Base-by-base conservation (phyloP, 2,329 filamentous ascomycete genomes). In the Ambrosiella cleistominuta region DNA sequence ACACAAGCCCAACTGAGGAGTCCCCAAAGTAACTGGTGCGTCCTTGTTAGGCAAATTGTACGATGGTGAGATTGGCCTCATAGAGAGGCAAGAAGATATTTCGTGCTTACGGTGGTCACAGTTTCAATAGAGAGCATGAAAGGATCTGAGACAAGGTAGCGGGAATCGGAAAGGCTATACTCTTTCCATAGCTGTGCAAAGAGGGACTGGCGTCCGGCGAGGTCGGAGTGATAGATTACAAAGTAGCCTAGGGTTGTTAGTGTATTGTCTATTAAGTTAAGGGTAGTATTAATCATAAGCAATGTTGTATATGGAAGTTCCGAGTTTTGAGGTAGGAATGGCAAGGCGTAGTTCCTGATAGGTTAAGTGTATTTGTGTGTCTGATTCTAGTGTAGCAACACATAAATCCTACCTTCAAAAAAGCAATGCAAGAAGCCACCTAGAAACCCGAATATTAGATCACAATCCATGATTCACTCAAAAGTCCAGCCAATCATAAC, bases 151-250 rank as follows among this genome's bases (percentile, higher is more conserved):
- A 84, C 89, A 64, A 95, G 73, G 66, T 95, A 95, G 49, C 89
- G 78, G 57, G 88, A 94, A 71, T 95, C 89, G 1, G 86, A 90
- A 39, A 90, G 76, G 2, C 86, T 78, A 68, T 95, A 95, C 70
- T 95, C 89, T 67, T 95, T 95, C 89, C 89, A 95, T 50, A 95
- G 74, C 72, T 95, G 88, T 2, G 84, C 87, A 59, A 90, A 84
- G 7, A 93, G 71, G 57, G 83, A 81, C 67, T 88, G 83, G 61
- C 80, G 80, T 9, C 77, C 73, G 0, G 82, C 80, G 67, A 95
- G 76, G 27, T 71, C 72, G 19, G 73, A 70, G 67, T 87, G 84
- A 67, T 90, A 81, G 62, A 79, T 69, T 62, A 89, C 76, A 67
- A 88, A 94, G 69, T 94, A 95, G 42, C 83, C 80, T 82, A 9